Conservation (phyloP, 495 filamentous ascomycete species). For the Tuber melanosporum region DNA sequence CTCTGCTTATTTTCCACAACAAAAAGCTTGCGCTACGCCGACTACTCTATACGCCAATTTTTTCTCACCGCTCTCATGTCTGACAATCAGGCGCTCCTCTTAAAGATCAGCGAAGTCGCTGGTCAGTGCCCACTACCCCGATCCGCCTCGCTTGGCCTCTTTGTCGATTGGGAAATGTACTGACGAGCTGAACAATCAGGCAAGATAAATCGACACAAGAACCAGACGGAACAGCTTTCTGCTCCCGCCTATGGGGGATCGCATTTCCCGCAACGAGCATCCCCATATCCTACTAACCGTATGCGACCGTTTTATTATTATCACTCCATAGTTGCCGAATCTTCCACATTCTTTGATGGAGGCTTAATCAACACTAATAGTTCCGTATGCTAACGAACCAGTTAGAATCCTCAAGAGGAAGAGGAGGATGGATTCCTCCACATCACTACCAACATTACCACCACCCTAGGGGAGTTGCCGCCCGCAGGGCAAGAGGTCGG, state of each 20-base stretch:
- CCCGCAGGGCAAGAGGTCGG: constrained; percentile 46
- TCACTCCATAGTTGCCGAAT: constrained; percentile 7
- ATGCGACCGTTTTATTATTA: constrained; percentile 13
- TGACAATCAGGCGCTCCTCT: constrained; percentile 64
- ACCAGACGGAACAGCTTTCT: constrained; percentile 48
- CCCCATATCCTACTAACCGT: constrained; percentile 39
- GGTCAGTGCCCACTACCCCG: constrained; percentile 47
- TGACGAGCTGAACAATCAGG: constrained; percentile 46
- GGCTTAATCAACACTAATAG: neutral
- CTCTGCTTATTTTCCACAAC: neutral
- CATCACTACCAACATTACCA: constrained; percentile 29
- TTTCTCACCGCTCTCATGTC: constrained; percentile 49
- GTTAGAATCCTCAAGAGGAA: constrained; percentile 24
- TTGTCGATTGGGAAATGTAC: constrained; percentile 8
- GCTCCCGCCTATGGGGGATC: constrained; percentile 32
- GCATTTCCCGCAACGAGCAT: constrained; percentile 9
- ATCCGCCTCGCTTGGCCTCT: constrained; percentile 26
- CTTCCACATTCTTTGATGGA: constrained; percentile 1
- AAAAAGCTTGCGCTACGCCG: neutral
- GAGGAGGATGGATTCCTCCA: constrained; percentile 20
- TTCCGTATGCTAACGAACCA: constrained; percentile 15
- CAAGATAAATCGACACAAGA: constrained; percentile 79
- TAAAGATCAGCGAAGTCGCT: constrained; percentile 67
- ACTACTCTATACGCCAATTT: neutral
- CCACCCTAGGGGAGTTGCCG: constrained; percentile 45